These are phyloP conservation scores for Geosmithia flava DNA, from an alignment of 2,329 filamentous ascomycete genomes.

Conservation along the genomic window DNA sequence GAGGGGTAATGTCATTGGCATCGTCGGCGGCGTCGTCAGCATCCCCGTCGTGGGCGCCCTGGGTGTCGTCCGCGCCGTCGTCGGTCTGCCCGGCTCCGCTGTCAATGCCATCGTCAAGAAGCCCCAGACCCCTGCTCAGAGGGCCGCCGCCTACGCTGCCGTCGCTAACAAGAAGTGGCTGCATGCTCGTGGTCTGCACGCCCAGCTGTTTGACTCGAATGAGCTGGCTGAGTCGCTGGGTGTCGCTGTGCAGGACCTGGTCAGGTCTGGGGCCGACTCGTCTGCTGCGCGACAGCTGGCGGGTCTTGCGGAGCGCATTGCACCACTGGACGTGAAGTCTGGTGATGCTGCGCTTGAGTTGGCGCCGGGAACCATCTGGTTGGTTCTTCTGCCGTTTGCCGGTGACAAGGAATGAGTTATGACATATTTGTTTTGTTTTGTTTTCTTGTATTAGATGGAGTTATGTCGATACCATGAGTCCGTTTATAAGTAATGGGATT, in stretches of 20 bases:
- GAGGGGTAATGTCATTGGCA: constrained; percentile 24
- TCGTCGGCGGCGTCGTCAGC: constrained; percentile 22
- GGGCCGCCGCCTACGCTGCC: constrained; percentile 25
- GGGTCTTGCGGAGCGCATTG: constrained; percentile 13
- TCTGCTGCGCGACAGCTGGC: constrained; percentile 8
- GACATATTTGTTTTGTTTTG: background rate
- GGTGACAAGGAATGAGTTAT: background rate
- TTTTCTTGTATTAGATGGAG: background rate
- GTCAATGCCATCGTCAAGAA: constrained; percentile 19
- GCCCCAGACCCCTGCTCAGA: constrained; percentile 26
- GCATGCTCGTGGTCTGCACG: constrained; percentile 21
- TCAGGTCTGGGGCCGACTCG: constrained; percentile 7
- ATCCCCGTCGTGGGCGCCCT: constrained; percentile 25
- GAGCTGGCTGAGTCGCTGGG: constrained; percentile 15
- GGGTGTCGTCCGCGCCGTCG: constrained; percentile 19
- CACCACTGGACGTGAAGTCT: constrained; percentile 13
- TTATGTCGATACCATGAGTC: background rate
- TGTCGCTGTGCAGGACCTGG: constrained; percentile 21
- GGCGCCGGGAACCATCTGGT: constrained; percentile 18
- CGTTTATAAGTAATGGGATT: too few species aligned
- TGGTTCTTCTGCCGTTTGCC: constrained; percentile 13
- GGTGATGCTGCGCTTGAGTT: constrained; percentile 11
- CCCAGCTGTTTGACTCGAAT: constrained; percentile 19
- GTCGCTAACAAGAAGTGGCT: constrained; percentile 32
- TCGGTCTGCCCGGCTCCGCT: constrained; percentile 19